Percentiles rank a stretch among this genome's conserved stretches.
Conservation (phyloP, 2,329 filamentous ascomycete species). For the Pseudogymnoascus pannorum region DNA sequence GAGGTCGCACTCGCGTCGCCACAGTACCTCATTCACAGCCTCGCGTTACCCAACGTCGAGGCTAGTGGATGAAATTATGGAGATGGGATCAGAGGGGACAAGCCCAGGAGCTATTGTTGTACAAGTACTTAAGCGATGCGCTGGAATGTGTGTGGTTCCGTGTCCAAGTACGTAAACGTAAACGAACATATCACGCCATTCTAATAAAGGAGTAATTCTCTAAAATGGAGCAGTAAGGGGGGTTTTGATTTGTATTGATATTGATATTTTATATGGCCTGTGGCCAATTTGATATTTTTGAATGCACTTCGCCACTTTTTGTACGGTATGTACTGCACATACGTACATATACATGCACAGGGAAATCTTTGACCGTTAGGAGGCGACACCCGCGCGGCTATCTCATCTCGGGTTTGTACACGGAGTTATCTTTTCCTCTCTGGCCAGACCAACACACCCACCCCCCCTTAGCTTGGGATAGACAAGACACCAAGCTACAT, state of each 20-base stretch:
- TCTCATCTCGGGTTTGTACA: not conserved
- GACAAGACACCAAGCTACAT: not conserved
- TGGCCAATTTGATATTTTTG: not conserved
- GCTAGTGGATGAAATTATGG: constrained; percentile 5
- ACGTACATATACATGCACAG: not conserved
- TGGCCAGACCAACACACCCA: not conserved
- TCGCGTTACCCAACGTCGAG: not conserved
- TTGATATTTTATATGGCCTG: constrained; percentile 2
- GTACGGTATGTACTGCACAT: not conserved
- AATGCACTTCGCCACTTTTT: constrained; percentile 1
- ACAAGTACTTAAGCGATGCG: constrained; percentile 6
- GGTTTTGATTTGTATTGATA: not conserved
- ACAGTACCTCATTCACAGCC: not conserved
- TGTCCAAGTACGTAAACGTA: not conserved
- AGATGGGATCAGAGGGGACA: not conserved
- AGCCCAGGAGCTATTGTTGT: not conserved
- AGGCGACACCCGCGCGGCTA: constrained; percentile 5
- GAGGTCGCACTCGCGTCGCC: constrained; percentile 1
- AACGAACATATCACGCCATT: not conserved
- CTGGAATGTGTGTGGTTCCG: not conserved
- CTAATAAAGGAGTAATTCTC: not conserved
- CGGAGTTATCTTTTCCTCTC: not conserved
- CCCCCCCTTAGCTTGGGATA: not conserved
- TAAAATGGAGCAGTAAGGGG: not conserved
- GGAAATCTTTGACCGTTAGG: not conserved